A percentile compares a stretch with the other conserved stretches of the same genome.
These are phyloP conservation scores for Tylopilus sp. DNA, from an alignment of 768 basidiomycete species.

Conservation along the genomic window DNA sequence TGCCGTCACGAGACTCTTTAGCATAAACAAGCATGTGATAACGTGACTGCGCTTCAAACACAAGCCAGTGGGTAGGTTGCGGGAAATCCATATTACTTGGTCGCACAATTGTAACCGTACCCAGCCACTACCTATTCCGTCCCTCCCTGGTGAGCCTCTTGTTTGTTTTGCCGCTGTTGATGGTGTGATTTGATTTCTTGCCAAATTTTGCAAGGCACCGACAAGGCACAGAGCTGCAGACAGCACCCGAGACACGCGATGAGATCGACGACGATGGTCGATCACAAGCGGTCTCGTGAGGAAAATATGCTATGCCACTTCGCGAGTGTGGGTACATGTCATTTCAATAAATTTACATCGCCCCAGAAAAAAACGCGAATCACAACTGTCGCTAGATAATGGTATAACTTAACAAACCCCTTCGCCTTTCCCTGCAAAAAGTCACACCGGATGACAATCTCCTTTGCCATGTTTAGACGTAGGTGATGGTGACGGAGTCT, in stretches of 20 bases:
- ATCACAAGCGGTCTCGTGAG: too few species aligned
- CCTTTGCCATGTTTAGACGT: too few species aligned
- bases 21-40: too few species aligned
- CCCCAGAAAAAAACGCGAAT: neutral
- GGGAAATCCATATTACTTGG: conserved; percentile 1
- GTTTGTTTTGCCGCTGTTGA: neutral
- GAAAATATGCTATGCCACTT: too few species aligned
- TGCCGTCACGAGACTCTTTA: too few species aligned
- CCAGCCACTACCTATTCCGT: neutral
- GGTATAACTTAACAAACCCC: neutral
- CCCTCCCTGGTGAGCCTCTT: conserved; percentile 4
- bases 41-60: conserved; percentile 75
- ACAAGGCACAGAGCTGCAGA: too few species aligned
- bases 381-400: neutral
- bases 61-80: conserved; percentile 14
- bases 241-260: neutral
- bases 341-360: neutral
- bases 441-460: neutral
- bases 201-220: too few species aligned
- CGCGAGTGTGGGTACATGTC: neutral
- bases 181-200: too few species aligned
- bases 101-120: conserved; percentile 6
- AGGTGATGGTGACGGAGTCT: too few species aligned
- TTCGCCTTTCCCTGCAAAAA: neutral
- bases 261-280: too few species aligned